phyloP scores from a whole-genome alignment of 176 grass and related monocot species.

The Coix lacrymajobi region DNA sequence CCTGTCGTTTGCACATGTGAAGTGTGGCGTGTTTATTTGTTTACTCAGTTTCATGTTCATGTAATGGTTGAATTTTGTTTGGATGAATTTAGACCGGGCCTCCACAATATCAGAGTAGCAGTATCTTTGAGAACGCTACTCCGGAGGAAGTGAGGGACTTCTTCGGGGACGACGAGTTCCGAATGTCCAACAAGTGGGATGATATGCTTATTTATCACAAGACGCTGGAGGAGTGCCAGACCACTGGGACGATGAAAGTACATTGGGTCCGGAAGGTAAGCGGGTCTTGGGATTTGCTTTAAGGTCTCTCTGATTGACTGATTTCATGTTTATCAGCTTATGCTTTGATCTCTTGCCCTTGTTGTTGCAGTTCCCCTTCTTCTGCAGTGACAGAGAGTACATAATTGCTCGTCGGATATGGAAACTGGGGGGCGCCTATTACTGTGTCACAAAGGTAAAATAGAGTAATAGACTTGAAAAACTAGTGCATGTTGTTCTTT shows the following conservation, averaged over 20 bases:
- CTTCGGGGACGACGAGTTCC: conserved; percentile 80
- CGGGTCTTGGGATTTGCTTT: background rate
- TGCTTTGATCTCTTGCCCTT: background rate
- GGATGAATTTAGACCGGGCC: conserved; percentile 45
- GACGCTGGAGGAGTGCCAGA: conserved; percentile 57
- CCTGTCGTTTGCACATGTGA: background rate
- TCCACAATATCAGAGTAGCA: conserved; percentile 68
- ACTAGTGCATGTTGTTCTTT: background rate
- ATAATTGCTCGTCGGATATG: conserved; percentile 88
- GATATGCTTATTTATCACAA: conserved; percentile 84
- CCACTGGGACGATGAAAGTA: conserved; percentile 68
- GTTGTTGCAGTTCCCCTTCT: conserved; percentile 81
- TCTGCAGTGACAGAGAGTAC: conserved; percentile 91
- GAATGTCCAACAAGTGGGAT: conserved; percentile 85
- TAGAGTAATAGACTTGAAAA: background rate
- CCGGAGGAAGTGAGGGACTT: conserved; percentile 83
- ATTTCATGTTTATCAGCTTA: background rate
- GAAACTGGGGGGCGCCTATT: conserved; percentile 61
- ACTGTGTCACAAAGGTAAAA: conserved; percentile 84
- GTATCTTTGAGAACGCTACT: conserved; percentile 66
- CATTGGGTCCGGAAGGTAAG: conserved; percentile 86
- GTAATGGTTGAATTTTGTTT: background rate
- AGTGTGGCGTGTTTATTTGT: background rate
- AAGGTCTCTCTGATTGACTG: background rate
- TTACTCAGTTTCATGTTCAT: background rate